Conservation (phyloP, 345 rosid genomes). For the Lumnitzera littorea region DNA sequence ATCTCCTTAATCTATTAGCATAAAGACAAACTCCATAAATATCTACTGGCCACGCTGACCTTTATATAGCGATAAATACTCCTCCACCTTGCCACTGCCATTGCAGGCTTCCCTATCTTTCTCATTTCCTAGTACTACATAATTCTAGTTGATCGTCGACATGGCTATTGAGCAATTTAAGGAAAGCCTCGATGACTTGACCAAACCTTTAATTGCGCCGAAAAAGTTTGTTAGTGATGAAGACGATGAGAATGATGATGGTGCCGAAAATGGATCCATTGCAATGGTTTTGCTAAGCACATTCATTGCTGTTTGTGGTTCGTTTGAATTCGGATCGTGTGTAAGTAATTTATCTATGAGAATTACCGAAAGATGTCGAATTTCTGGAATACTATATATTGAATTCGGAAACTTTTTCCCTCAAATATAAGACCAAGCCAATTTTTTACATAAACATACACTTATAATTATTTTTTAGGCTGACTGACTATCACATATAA, state of each 20-base stretch:
- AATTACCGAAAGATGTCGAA: not conserved
- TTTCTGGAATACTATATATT: not conserved
- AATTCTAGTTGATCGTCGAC: not conserved
- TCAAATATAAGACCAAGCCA: too few relatives aligned
- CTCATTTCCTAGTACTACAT: not conserved
- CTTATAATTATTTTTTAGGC: too few relatives aligned
- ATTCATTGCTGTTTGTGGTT: slow-evolving; percentile 78
- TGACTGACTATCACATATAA: too few relatives aligned
- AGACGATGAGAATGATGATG: slow-evolving; percentile 10
- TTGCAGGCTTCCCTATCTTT: not conserved
- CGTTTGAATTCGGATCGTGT: slow-evolving; percentile 87
- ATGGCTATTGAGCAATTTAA: slow-evolving; percentile 37
- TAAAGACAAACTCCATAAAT: not conserved
- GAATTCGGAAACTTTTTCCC: too few relatives aligned
- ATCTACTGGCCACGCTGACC: not conserved
- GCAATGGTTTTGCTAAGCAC: slow-evolving; percentile 70
- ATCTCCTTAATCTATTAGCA: not conserved
- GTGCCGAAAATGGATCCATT: slow-evolving; percentile 30
- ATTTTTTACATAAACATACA: not conserved
- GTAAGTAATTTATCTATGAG: slow-evolving; percentile 38
- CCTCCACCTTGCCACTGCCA: not conserved
- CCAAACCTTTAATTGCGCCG: slow-evolving; percentile 37
- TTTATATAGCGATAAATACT: not conserved
- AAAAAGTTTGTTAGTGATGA: slow-evolving; percentile 17
- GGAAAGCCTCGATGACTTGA: slow-evolving; percentile 33